A percentile compares a stretch with the other conserved stretches of the same genome.
Conservation (phyloP, 805 yeast species). For the Metschnikowia matae region DNA sequence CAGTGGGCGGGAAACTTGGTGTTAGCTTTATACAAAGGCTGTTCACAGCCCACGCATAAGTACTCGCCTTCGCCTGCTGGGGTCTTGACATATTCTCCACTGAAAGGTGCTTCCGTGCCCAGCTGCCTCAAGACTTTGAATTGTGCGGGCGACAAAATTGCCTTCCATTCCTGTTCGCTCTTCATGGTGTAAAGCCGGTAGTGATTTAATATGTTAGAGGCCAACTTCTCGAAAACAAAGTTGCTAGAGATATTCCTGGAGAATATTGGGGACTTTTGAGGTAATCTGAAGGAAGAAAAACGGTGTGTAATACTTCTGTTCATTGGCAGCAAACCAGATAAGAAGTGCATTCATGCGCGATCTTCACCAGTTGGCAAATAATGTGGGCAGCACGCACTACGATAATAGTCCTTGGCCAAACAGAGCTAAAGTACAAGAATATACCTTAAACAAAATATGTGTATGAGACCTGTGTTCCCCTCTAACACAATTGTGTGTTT, state of each 20-base stretch:
- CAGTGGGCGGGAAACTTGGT: constrained; percentile 89
- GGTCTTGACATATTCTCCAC: constrained; percentile 54
- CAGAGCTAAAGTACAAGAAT: no score
- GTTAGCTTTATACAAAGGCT: constrained; percentile 72
- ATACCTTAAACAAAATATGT: no score
- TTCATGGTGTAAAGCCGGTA: constrained; percentile 11
- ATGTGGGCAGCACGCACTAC: constrained; percentile 1
- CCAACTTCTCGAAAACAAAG: not conserved
- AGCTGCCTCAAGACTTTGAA: constrained; percentile 71
- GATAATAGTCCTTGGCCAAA: not conserved
- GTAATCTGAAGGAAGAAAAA: not conserved
- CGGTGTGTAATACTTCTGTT: not conserved
- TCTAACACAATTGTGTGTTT: not conserved
- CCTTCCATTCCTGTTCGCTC: constrained; percentile 71
- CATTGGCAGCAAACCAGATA: constrained; percentile 2
- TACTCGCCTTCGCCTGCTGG: constrained; percentile 65
- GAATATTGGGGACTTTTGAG: not conserved
- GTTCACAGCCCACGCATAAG: constrained; percentile 79
- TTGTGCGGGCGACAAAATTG: constrained; percentile 70
- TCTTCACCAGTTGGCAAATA: not conserved
- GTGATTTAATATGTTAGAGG: not conserved
- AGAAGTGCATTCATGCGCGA: not conserved
- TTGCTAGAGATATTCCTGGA: not conserved
- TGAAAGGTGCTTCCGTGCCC: constrained; percentile 65
- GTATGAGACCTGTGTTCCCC: no score